Conservation (phyloP, 1,284 basidiomycete genomes). For the Meripilus lineatus region DNA sequence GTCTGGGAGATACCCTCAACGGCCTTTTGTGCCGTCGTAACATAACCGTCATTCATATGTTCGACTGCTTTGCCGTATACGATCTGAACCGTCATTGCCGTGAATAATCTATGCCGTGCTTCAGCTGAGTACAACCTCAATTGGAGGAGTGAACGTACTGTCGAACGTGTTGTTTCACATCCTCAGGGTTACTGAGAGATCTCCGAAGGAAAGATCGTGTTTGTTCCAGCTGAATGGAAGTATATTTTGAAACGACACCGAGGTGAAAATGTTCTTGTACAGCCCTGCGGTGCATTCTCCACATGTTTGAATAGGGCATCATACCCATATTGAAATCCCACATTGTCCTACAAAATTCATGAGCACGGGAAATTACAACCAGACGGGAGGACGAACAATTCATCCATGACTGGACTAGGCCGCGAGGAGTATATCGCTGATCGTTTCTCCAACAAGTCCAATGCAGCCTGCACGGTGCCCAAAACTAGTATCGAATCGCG, state of each 20-base stretch:
- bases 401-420: slow-evolving; percentile 1
- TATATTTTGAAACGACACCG: slow-evolving; percentile 10
- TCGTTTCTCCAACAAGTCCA: slow-evolving; percentile 4
- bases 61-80: slow-evolving; percentile 17
- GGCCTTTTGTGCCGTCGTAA: slow-evolving; percentile 3
- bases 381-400: background rate
- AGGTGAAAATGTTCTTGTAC: slow-evolving; percentile 16
- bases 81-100: slow-evolving; percentile 11
- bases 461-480: background rate
- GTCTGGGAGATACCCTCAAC: background rate
- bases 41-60: slow-evolving; percentile 12
- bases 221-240: slow-evolving; percentile 15
- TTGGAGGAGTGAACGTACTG: slow-evolving; percentile 14
- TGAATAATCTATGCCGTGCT: slow-evolving; percentile 5
- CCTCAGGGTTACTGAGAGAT: slow-evolving; percentile 16
- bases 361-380: background rate
- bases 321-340: slow-evolving; percentile 26
- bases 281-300: slow-evolving; percentile 22
- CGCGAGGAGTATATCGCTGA: slow-evolving; percentile 1
- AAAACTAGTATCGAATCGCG: background rate
- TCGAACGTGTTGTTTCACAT: slow-evolving; percentile 15
- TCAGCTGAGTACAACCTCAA: background rate
- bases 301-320: slow-evolving; percentile 30
- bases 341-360: background rate
- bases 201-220: slow-evolving; percentile 15